Conservation (phyloP, 305 asterid species). For the Stenogyne calaminthoides region DNA sequence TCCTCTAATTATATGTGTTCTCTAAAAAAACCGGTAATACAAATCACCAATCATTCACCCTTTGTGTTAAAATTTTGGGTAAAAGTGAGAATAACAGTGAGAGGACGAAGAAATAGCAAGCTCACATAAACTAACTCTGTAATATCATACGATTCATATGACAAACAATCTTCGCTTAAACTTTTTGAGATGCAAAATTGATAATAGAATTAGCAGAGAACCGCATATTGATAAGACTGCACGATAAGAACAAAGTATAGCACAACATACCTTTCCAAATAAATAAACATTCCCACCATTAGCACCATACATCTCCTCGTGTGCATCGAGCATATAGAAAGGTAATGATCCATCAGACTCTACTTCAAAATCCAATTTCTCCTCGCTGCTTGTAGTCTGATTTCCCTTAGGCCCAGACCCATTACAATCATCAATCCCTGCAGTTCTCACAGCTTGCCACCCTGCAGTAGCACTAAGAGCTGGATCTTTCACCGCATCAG, state of each 20-base stretch:
- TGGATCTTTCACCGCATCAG: conserved; percentile 60
- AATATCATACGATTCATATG: neutral
- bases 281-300: conserved; percentile 84
- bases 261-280: conserved; percentile 79
- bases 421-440: conserved; percentile 44
- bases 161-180: conserved; percentile 16
- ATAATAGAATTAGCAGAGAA: conserved; percentile 15
- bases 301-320: conserved; percentile 81
- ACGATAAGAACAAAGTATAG: neutral
- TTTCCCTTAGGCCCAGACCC: conserved; percentile 29
- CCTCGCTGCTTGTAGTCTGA: conserved; percentile 47
- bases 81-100: neutral
- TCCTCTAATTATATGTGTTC: conserved; percentile 7
- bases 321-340: conserved; percentile 91
- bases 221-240: conserved; percentile 7
- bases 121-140: neutral
- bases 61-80: neutral
- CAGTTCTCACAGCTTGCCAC: conserved; percentile 71
- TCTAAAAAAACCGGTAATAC: neutral
- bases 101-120: conserved; percentile 5
- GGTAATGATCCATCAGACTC: conserved; percentile 81
- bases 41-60: neutral
- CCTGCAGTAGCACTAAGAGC: conserved; percentile 74
- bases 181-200: conserved; percentile 1
- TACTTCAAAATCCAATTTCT: conserved; percentile 63